These are phyloP conservation scores for Xerocomus amazonicus DNA, from an alignment of 1,284 basidiomycete species.

Conservation along the genomic window DNA sequence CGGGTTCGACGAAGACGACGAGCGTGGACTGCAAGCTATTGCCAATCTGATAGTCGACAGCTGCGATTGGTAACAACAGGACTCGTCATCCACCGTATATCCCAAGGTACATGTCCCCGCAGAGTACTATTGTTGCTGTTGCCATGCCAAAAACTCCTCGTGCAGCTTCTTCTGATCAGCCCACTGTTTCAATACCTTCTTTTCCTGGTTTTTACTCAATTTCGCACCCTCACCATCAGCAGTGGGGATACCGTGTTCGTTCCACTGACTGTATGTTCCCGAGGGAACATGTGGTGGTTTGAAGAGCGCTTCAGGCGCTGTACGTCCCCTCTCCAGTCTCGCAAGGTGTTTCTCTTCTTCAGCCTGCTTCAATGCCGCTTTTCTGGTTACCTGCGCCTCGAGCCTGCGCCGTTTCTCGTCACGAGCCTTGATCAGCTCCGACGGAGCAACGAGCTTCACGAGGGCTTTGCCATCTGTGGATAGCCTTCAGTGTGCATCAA, in stretches of 20 bases:
- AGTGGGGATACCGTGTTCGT: constrained; percentile 81
- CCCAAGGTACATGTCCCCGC: not conserved
- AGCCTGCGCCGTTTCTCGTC: constrained; percentile 84
- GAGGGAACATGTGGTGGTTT: constrained; percentile 73
- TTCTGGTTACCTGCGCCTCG: constrained; percentile 80
- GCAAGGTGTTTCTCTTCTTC: constrained; percentile 78
- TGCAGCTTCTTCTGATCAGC: constrained; percentile 76
- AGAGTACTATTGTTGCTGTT: constrained; percentile 35
- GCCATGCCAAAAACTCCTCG: constrained; percentile 69
- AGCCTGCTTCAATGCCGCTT: constrained; percentile 69
- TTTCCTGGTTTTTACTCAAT: constrained; percentile 77
- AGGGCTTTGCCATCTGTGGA: constrained; percentile 84
- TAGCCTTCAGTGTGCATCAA: not conserved
- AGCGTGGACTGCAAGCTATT: constrained; percentile 67
- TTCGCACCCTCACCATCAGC: constrained; percentile 84
- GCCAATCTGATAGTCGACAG: constrained; percentile 54
- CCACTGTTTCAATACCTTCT: constrained; percentile 82
- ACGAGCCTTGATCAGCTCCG: constrained; percentile 77
- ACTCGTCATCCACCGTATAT: constrained; percentile 8
- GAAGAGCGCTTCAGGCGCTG: constrained; percentile 79
- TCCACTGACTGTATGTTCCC: constrained; percentile 75
- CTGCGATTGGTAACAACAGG: constrained; percentile 52
- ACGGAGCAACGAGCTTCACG: constrained; percentile 88
- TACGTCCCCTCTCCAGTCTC: constrained; percentile 81
- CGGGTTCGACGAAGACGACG: constrained; percentile 77